These are phyloP conservation scores for Anthoceros angustus DNA, from an alignment of 225 moss, liverwort and hornwort genomes.

Conservation along the genomic window DNA sequence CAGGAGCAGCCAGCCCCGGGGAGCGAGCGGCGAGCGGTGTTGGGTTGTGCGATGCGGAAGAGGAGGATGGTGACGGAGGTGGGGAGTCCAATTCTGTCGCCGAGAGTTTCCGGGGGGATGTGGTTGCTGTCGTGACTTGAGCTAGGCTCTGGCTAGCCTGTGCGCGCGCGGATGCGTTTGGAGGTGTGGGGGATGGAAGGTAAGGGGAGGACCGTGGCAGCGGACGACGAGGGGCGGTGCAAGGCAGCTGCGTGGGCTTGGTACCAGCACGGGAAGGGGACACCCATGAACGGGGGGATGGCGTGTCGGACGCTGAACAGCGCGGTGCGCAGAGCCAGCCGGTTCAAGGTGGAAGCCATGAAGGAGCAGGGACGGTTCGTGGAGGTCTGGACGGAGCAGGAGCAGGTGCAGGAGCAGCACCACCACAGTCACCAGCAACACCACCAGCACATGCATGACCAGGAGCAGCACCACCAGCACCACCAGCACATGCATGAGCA, in stretches of 20 bases:
- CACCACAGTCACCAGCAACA: neutral
- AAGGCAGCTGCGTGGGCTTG: neutral
- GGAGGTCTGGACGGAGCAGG: neutral
- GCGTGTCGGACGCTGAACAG: neutral
- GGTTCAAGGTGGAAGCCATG: neutral
- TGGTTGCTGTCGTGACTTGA: too few relatives aligned
- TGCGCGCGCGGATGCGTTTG: too few relatives aligned
- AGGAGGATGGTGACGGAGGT: too few relatives aligned
- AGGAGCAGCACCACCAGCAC: neutral
- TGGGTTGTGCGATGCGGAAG: too few relatives aligned
- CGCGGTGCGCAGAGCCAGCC: neutral
- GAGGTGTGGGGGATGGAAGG: too few relatives aligned
- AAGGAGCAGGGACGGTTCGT: neutral
- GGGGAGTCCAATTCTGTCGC: too few relatives aligned
- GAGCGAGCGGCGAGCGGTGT: too few relatives aligned
- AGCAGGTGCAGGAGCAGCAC: neutral
- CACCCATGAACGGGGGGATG: neutral
- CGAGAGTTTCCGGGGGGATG: too few relatives aligned
- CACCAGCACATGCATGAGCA: too few relatives aligned
- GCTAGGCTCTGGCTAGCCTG: too few relatives aligned
- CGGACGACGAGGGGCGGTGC: neutral
- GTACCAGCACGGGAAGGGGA: constrained; percentile 3
- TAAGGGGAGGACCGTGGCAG: neutral
- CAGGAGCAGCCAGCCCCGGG: too few relatives aligned
- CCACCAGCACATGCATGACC: neutral